Conservation (phyloP, 495 filamentous ascomycete species). For the Aspergillus affinis region DNA sequence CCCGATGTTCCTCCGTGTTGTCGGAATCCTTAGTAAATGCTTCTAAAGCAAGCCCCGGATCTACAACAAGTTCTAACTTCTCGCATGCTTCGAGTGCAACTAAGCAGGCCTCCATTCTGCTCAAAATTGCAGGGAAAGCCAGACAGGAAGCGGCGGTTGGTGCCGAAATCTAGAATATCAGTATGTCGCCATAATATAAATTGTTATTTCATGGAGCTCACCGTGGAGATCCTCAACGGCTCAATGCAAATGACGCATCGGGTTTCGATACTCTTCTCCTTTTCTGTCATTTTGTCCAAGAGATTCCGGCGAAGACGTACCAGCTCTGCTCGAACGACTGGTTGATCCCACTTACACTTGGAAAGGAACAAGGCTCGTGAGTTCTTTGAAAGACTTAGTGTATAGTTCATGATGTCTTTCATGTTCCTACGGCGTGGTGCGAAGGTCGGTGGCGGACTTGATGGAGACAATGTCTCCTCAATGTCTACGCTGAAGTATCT, state of each 20-base stretch:
- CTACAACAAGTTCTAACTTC: slow-evolving; percentile 57
- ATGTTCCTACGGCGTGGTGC: slow-evolving; percentile 51
- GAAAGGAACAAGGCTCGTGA: slow-evolving; percentile 41
- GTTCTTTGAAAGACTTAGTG: slow-evolving; percentile 56
- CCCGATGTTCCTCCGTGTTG: slow-evolving; percentile 76
- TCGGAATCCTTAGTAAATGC: slow-evolving; percentile 95
- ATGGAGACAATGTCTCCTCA: slow-evolving; percentile 42
- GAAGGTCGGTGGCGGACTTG: slow-evolving; percentile 53
- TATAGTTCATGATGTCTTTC: slow-evolving; percentile 66
- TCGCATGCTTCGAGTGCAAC: slow-evolving; percentile 74
- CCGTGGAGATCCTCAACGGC: slow-evolving; percentile 70
- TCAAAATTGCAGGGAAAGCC: slow-evolving; percentile 79
- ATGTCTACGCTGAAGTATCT: slow-evolving; percentile 47
- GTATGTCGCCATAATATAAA: slow-evolving; percentile 9
- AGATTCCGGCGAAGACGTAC: slow-evolving; percentile 78
- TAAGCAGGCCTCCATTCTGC: slow-evolving; percentile 76
- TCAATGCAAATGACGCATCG: slow-evolving; percentile 55
- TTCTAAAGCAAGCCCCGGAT: slow-evolving; percentile 73
- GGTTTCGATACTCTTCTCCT: slow-evolving; percentile 45
- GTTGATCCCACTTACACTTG: slow-evolving; percentile 60
- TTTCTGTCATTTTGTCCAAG: slow-evolving; percentile 60
- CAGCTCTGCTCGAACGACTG: slow-evolving; percentile 73
- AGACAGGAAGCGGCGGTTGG: slow-evolving; percentile 64
- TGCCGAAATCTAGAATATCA: slow-evolving; percentile 59
- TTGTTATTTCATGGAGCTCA: slow-evolving; percentile 40